Evolutionary conservation across 1,284 basidiomycete genomes (phyloP).

Genomic region (Melampsora larici-populina): DNA sequence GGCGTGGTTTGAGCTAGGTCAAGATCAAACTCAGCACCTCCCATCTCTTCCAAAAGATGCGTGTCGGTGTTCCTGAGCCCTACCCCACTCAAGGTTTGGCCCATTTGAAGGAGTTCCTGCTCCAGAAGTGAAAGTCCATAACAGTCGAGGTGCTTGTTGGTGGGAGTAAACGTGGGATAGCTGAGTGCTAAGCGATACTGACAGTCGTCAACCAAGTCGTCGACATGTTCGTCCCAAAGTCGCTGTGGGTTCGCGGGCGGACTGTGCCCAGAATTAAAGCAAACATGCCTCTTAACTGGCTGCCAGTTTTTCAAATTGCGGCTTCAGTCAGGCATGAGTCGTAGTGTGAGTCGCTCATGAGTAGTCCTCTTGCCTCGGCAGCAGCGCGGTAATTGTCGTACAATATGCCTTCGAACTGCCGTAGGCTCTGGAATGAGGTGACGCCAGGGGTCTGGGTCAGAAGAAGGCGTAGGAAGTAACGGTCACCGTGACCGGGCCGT

Average conservation of each 20-base stretch:
- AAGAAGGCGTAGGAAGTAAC: slow-evolving; percentile 1
- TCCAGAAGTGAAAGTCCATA: too few species aligned
- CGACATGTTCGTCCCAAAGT: slow-evolving; percentile 53
- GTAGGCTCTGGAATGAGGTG: background rate
- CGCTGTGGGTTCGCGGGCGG: slow-evolving; percentile 52
- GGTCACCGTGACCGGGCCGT: background rate
- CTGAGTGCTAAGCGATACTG: background rate
- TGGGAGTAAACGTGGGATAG: background rate
- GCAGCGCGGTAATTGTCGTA: background rate
- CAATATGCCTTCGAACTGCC: background rate
- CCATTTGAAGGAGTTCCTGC: too few species aligned
- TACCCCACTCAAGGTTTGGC: too few species aligned
- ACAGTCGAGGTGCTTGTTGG: too few species aligned
- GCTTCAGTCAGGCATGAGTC: background rate
- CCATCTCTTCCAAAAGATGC: too few species aligned
- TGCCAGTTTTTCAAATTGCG: background rate
- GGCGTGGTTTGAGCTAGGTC: background rate
- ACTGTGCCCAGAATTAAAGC: slow-evolving; percentile 55
- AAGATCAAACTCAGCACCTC: background rate
- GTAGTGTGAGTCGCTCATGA: background rate
- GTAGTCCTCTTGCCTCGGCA: background rate
- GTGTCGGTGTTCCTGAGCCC: too few species aligned
- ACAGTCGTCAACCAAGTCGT: background rate
- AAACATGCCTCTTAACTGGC: background rate
- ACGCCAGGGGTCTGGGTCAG: background rate